These are phyloP conservation scores for Echria macrotheca DNA, from an alignment of 495 filamentous ascomycete species.

Conservation along the genomic window DNA sequence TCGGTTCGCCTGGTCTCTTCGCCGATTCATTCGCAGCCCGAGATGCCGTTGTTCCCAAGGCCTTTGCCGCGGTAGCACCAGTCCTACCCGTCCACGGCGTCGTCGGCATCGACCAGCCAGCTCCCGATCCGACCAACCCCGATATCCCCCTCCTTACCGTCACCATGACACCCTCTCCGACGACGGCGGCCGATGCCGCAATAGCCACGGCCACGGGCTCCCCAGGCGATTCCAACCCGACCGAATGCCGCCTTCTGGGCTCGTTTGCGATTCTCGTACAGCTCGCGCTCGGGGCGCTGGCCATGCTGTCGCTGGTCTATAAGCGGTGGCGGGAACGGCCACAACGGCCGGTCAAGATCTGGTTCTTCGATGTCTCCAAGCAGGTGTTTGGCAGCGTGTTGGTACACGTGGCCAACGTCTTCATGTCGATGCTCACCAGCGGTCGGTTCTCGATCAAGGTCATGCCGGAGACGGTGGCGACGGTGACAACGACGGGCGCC, in stretches of 20 bases:
- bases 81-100: conserved; percentile 16
- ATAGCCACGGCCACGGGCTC: conserved; percentile 22
- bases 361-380: conserved; percentile 95
- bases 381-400: conserved; percentile 93
- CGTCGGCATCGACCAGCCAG: conserved; percentile 21
- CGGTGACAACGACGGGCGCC: conserved; percentile 26
- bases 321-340: conserved; percentile 90
- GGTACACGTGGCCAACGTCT: conserved; percentile 83
- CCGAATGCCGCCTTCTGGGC: conserved; percentile 78
- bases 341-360: conserved; percentile 86
- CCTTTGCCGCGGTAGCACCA: conserved; percentile 26
- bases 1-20: conserved; percentile 2
- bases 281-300: conserved; percentile 76
- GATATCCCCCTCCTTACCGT: not conserved
- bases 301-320: conserved; percentile 78
- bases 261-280: conserved; percentile 87
- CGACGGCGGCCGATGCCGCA: conserved; percentile 13
- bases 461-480: conserved; percentile 34
- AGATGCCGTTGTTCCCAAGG: conserved; percentile 16
- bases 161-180: conserved; percentile 15
- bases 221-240: conserved; percentile 27
- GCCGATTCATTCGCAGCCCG: conserved; percentile 7
- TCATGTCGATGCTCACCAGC: conserved; percentile 92
- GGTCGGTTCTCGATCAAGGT: conserved; percentile 58
- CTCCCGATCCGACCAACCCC: conserved; percentile 13